phyloP scores from a whole-genome alignment of 495 filamentous ascomycete species.

The Penicillium bovifimosum region DNA sequence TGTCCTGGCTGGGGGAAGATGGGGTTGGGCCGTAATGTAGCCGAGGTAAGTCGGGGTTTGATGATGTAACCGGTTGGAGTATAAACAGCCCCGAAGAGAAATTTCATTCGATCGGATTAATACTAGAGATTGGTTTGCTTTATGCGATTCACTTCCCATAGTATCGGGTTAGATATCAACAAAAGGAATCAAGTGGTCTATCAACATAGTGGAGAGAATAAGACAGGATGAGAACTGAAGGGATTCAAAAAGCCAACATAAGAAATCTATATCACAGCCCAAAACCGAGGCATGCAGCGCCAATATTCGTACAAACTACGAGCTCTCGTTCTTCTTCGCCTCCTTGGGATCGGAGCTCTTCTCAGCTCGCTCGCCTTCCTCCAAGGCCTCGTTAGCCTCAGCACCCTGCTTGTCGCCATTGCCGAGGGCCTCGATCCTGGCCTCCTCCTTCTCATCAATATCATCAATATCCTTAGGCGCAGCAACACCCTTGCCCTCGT shows the following conservation, averaged over 20 bases:
- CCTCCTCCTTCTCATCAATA: constrained; percentile 70
- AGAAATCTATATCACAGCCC: constrained; percentile 11
- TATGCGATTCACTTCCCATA: background rate
- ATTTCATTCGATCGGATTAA: background rate
- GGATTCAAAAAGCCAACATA: constrained; percentile 1
- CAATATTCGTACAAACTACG: constrained; percentile 14
- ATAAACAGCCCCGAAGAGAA: background rate
- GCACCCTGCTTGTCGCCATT: constrained; percentile 27
- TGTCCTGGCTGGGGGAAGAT: background rate
- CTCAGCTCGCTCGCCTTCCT: constrained; percentile 36
- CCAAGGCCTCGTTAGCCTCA: constrained; percentile 40
- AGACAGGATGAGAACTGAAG: constrained; percentile 24
- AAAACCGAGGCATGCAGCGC: background rate
- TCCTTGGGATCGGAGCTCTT: constrained; percentile 20
- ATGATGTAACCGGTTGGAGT: constrained; percentile 1
- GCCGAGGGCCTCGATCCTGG: constrained; percentile 25
- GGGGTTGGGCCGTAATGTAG: background rate
- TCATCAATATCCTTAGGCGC: constrained; percentile 70
- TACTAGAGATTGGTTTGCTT: background rate
- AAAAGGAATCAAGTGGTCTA: constrained; percentile 14
- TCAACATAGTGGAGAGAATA: constrained; percentile 22
- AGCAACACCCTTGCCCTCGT: constrained; percentile 49
- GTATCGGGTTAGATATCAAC: background rate
- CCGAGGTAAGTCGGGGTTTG: constrained; percentile 10
- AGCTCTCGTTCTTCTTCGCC: constrained; percentile 29